Conservation (phyloP, 2,329 filamentous ascomycete species). For the Pseudogymnoascus sp. region DNA sequence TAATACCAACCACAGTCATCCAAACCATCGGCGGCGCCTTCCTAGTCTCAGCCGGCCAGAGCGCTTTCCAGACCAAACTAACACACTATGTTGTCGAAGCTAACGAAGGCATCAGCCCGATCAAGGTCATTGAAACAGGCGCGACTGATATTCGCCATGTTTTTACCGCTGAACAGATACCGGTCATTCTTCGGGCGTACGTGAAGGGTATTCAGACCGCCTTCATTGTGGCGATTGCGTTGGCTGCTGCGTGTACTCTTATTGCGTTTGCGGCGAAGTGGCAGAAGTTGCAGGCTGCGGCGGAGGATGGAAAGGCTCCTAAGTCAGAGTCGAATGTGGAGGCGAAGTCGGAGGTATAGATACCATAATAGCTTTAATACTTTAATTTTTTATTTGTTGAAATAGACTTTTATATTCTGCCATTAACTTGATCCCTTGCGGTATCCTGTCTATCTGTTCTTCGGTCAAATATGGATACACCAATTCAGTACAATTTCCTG, state of each 20-base stretch:
- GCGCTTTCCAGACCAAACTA: constrained; percentile 33
- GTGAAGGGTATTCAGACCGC: constrained; percentile 21
- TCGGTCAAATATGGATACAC: too few species aligned
- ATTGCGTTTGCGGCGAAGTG: neutral
- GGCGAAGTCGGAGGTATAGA: neutral
- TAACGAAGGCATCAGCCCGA: constrained; percentile 26
- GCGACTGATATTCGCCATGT: constrained; percentile 33
- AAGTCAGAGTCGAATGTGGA: neutral
- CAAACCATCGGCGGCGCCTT: constrained; percentile 53
- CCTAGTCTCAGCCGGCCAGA: constrained; percentile 50
- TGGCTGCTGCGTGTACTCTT: constrained; percentile 16
- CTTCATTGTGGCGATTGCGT: constrained; percentile 25
- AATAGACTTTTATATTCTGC: neutral
- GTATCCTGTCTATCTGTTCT: neutral
- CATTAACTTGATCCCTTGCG: neutral
- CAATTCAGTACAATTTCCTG: too few species aligned
- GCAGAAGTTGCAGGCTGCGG: neutral
- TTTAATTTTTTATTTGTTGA: neutral
- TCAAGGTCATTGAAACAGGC: constrained; percentile 34
- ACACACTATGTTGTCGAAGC: constrained; percentile 21
- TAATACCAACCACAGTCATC: constrained; percentile 34
- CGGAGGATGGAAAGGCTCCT: neutral
- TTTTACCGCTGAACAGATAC: constrained; percentile 28
- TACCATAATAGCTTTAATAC: neutral
- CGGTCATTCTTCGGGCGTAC: constrained; percentile 36